Evolutionary conservation across 2,329 filamentous ascomycete species (phyloP).

Genomic region (Trichoderma semiorbis): DNA sequence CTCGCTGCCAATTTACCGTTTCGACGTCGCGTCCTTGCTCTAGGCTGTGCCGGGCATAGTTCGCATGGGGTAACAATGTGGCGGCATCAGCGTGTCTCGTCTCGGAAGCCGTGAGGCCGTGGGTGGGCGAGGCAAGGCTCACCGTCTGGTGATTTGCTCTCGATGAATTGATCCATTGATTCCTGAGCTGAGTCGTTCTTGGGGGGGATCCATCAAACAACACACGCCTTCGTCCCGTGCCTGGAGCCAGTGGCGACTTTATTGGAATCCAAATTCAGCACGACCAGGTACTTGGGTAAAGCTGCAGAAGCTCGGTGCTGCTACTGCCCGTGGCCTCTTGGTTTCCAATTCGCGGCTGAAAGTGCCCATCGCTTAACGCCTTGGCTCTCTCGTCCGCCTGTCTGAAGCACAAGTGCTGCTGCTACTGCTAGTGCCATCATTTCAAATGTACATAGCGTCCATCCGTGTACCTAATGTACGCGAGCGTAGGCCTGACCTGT

Average conservation of each 20-base stretch:
- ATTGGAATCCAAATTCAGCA: neutral
- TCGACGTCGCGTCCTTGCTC: neutral
- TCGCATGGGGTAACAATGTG: neutral
- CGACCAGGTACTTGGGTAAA: neutral
- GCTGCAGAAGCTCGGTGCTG: neutral
- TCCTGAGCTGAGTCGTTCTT: neutral
- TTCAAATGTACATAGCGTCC: neutral
- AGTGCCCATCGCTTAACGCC: neutral
- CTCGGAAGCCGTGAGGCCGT: neutral
- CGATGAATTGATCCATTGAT: neutral
- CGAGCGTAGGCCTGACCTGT: neutral
- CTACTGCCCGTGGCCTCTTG: neutral
- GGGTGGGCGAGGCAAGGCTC: neutral
- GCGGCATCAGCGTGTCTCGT: conserved; percentile 12
- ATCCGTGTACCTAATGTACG: neutral
- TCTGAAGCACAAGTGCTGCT: neutral
- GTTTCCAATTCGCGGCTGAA: neutral
- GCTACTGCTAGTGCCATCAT: neutral
- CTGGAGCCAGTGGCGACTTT: conserved; percentile 5
- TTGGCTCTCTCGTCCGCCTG: neutral
- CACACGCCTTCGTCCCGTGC: neutral
- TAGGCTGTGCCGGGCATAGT: conserved; percentile 7
- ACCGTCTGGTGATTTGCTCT: neutral
- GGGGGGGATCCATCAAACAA: neutral
- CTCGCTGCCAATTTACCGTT: neutral